These are phyloP conservation scores for Pseudotsuga menziesii DNA, from an alignment of 75 land plant genomes.

Conservation along the genomic window DNA sequence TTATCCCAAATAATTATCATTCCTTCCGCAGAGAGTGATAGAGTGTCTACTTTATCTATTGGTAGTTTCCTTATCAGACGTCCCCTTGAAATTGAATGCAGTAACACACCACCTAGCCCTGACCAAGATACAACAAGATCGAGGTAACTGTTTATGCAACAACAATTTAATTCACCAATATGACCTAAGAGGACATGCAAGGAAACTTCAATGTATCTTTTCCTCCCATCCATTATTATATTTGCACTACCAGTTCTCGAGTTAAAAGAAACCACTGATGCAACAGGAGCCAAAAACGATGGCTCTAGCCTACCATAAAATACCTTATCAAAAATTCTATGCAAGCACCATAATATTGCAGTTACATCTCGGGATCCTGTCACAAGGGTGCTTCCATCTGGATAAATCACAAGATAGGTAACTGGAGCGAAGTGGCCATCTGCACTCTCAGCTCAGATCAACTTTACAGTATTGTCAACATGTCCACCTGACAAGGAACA, in stretches of 20 bases:
- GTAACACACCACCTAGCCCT: slow-evolving; percentile 47
- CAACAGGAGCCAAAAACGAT: slow-evolving; percentile 28
- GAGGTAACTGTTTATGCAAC: slow-evolving; percentile 74
- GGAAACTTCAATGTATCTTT: slow-evolving; percentile 80
- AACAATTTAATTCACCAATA: slow-evolving; percentile 58
- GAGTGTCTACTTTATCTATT: slow-evolving; percentile 49
- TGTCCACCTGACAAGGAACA: slow-evolving; percentile 79
- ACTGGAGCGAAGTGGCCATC: slow-evolving; percentile 88
- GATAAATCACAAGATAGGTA: slow-evolving; percentile 77
- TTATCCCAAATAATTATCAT: slow-evolving; percentile 77
- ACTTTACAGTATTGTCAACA: slow-evolving; percentile 86
- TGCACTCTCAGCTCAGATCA: slow-evolving; percentile 76
- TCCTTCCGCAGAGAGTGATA: slow-evolving; percentile 79
- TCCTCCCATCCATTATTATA: slow-evolving; percentile 36
- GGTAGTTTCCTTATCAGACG: slow-evolving; percentile 65
- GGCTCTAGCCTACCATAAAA: slow-evolving; percentile 38
- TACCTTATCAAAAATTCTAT: slow-evolving; percentile 24
- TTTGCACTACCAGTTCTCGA: slow-evolving; percentile 19
- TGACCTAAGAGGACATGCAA: slow-evolving; percentile 94
- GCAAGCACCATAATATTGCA: slow-evolving; percentile 83
- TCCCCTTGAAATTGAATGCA: slow-evolving; percentile 84
- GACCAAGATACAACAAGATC: slow-evolving; percentile 82
- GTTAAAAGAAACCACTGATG: slow-evolving; percentile 25
- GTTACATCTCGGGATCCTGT: slow-evolving; percentile 93
- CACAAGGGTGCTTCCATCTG: slow-evolving; percentile 80